Percentiles rank a stretch among this genome's conserved stretches.
Conservation (phyloP, 805 yeast species). For the Candida awuae region DNA sequence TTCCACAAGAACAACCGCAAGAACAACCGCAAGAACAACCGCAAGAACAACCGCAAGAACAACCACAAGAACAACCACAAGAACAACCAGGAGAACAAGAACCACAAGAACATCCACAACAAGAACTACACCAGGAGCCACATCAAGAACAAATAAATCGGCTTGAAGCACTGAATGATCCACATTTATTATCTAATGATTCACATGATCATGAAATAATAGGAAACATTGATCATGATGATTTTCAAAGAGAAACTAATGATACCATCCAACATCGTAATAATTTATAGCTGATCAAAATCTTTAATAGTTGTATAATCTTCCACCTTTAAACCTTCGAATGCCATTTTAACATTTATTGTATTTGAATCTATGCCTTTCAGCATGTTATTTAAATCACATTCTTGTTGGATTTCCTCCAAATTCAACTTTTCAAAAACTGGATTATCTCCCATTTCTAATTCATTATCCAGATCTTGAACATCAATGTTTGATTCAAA, state of each 20-base stretch:
- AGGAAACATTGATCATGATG: neutral
- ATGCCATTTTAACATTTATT: constrained; percentile 8
- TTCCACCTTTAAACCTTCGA: constrained; percentile 15
- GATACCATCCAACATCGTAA: constrained; percentile 1
- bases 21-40: neutral
- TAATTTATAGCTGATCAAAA: constrained; percentile 4
- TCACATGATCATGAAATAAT: neutral
- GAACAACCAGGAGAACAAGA: neutral
- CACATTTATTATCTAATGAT: no score
- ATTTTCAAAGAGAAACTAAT: constrained; percentile 1
- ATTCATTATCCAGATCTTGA: neutral
- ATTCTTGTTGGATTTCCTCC: constrained; percentile 1
- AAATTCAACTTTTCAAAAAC: constrained; percentile 13
- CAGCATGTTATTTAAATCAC: constrained; percentile 14
- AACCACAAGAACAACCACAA: neutral
- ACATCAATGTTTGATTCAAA: neutral
- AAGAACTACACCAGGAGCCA: neutral
- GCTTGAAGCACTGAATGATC: neutral
- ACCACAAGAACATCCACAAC: neutral
- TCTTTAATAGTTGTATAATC: constrained; percentile 17
- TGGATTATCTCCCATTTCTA: no score
- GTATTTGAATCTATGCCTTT: constrained; percentile 3
- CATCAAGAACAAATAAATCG: neutral
- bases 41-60: neutral
- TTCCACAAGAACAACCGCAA: neutral